Percentiles rank a stretch among this genome's conserved stretches.
These are phyloP conservation scores for Trichoderma sp. DNA, from an alignment of 2,329 filamentous ascomycete species.

Conservation along the genomic window DNA sequence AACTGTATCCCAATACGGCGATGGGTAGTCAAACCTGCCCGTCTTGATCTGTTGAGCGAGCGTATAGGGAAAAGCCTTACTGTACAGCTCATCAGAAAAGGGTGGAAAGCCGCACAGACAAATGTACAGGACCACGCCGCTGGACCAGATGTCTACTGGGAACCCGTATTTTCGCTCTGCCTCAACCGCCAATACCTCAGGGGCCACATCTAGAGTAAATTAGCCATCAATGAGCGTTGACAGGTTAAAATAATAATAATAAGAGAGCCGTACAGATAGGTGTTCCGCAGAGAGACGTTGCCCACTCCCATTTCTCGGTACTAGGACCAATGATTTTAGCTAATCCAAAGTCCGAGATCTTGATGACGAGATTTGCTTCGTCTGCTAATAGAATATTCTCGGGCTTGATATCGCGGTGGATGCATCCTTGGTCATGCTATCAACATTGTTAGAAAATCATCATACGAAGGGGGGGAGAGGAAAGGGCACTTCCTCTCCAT, in stretches of 20 bases:
- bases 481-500: neutral
- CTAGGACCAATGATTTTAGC: constrained; percentile 73
- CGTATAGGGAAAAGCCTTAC: constrained; percentile 70
- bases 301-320: constrained; percentile 73
- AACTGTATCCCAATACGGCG: constrained; percentile 87
- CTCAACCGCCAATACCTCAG: constrained; percentile 68
- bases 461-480: neutral
- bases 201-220: neutral
- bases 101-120: constrained; percentile 80
- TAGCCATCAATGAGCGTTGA: neutral
- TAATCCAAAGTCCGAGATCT: constrained; percentile 87
- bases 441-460: neutral
- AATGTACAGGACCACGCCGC: constrained; percentile 83
- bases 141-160: constrained; percentile 79
- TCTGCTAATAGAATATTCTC: neutral
- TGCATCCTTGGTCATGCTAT: constrained; percentile 56
- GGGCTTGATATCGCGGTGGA: constrained; percentile 66
- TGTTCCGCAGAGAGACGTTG: constrained; percentile 78
- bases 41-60: constrained; percentile 74
- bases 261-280: constrained; percentile 30
- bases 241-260: no score
- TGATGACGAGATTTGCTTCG: constrained; percentile 36
- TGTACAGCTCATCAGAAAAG: constrained; percentile 82
- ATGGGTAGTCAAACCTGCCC: constrained; percentile 84
- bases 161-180: constrained; percentile 67